phyloP scores from a whole-genome alignment of 192 early-diverging fungal species.

The Linnemannia exigua region DNA sequence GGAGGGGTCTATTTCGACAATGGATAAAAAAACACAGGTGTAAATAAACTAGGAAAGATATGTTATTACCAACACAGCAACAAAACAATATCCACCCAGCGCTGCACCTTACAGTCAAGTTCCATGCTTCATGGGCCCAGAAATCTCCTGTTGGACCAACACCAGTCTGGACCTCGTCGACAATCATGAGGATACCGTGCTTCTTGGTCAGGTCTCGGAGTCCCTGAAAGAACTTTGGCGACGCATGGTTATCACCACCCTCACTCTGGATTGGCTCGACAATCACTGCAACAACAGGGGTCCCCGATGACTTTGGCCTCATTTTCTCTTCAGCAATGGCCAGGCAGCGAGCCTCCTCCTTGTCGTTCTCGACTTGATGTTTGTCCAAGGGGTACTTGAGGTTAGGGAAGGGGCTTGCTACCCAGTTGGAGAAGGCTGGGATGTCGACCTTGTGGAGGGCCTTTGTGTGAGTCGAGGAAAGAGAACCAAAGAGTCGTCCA shows the following conservation, averaged over 20 bases:
- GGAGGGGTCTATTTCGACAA: constrained; percentile 61
- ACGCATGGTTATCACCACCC: constrained; percentile 81
- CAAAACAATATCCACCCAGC: not conserved
- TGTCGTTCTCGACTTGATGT: constrained; percentile 67
- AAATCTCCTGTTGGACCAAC: constrained; percentile 80
- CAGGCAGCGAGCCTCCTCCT: constrained; percentile 71
- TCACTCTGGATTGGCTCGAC: constrained; percentile 83
- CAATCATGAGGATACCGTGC: constrained; percentile 75
- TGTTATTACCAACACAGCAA: no score
- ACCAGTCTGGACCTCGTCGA: constrained; percentile 87
- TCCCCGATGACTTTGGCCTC: constrained; percentile 40
- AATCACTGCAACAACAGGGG: constrained; percentile 74
- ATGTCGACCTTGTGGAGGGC: constrained; percentile 83
- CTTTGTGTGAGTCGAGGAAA: constrained; percentile 76
- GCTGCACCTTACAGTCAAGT: constrained; percentile 50
- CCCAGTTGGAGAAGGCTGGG: constrained; percentile 69
- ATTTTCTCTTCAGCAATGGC: constrained; percentile 65
- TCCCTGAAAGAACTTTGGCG: constrained; percentile 73
- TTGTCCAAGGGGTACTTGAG: constrained; percentile 77
- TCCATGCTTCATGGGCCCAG: constrained; percentile 86
- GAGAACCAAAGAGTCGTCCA: constrained; percentile 78
- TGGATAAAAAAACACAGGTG: not conserved
- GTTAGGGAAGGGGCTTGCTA: constrained; percentile 70
- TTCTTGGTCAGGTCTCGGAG: constrained; percentile 70
- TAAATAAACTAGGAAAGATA: not conserved